Evolutionary conservation across 2,329 filamentous ascomycete species (phyloP).

Genomic region (Zymoseptoria brevis): DNA sequence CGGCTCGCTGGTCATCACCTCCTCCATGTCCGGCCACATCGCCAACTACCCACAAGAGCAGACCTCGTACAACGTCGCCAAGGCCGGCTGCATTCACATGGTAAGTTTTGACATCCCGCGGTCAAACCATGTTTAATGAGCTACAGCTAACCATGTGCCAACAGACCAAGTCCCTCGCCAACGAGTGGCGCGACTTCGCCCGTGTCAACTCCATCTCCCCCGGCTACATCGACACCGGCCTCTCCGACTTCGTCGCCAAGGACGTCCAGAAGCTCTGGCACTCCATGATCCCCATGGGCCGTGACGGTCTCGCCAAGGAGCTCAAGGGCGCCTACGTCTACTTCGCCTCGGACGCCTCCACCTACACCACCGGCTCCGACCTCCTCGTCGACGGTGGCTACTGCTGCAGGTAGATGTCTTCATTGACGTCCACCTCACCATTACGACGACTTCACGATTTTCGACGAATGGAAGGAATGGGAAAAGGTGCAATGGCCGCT

Average conservation of each 20-base stretch:
- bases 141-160: constrained; percentile 36
- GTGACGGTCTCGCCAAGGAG: constrained; percentile 57
- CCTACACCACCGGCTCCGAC: constrained; percentile 46
- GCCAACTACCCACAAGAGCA: constrained; percentile 76
- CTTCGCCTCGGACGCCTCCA: constrained; percentile 45
- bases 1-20: constrained; percentile 58
- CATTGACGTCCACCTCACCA: background rate
- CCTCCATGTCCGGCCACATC: constrained; percentile 71
- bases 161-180: constrained; percentile 51
- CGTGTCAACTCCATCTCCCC: constrained; percentile 61
- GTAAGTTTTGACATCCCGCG: no score
- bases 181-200: constrained; percentile 63
- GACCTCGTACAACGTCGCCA: constrained; percentile 57
- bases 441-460: constrained; percentile 1
- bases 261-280: constrained; percentile 51
- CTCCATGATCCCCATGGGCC: constrained; percentile 53
- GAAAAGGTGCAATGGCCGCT: background rate
- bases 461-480: background rate
- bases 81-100: constrained; percentile 54
- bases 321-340: constrained; percentile 54
- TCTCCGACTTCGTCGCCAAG: constrained; percentile 57
- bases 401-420: constrained; percentile 26
- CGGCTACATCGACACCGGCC: constrained; percentile 60
- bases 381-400: constrained; percentile 46
- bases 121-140: no score